A percentile compares a stretch with the other conserved stretches of the same genome.
Conservation (phyloP, 192 early-diverging fungal species). For the Rhizophagus clarus region DNA sequence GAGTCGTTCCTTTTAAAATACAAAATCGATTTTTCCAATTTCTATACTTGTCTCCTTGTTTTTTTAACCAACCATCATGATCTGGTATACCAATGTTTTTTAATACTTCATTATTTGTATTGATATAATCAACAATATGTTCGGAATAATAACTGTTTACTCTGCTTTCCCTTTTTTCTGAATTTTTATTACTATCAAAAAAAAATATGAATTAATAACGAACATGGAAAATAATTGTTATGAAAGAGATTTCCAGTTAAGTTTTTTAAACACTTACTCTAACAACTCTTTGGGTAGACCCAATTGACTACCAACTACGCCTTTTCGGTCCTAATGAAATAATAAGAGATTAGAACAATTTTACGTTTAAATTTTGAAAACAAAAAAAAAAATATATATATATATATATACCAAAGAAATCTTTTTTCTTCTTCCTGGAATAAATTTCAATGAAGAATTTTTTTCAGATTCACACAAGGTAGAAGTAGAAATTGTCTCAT, state of each 20-base stretch:
- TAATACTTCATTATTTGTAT: slow-evolving; percentile 37
- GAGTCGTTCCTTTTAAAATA: slow-evolving; percentile 56
- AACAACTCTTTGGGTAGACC: neutral
- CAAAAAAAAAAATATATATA: neutral
- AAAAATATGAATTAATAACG: neutral
- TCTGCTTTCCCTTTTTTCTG: slow-evolving; percentile 21
- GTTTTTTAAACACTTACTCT: neutral
- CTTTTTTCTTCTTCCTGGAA: neutral
- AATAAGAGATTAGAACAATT: neutral
- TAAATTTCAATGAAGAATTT: neutral
- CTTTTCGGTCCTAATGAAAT: slow-evolving; percentile 11
- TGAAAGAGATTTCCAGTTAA: neutral
- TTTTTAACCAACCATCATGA: slow-evolving; percentile 62
- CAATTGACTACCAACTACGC: slow-evolving; percentile 12
- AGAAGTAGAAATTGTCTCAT: neutral
- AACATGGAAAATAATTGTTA: too few species aligned
- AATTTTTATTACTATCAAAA: neutral
- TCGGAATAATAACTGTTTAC: slow-evolving; percentile 32
- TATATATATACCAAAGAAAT: neutral
- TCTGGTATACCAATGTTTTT: slow-evolving; percentile 50
- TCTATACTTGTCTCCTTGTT: slow-evolving; percentile 59
- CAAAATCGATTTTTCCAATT: slow-evolving; percentile 67
- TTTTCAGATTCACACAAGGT: neutral
- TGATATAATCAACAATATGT: slow-evolving; percentile 35
- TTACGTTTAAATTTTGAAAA: neutral